Evolutionary conservation across 768 basidiomycete species (phyloP).

Genomic region (Chalciporus sphaerocephalus): DNA sequence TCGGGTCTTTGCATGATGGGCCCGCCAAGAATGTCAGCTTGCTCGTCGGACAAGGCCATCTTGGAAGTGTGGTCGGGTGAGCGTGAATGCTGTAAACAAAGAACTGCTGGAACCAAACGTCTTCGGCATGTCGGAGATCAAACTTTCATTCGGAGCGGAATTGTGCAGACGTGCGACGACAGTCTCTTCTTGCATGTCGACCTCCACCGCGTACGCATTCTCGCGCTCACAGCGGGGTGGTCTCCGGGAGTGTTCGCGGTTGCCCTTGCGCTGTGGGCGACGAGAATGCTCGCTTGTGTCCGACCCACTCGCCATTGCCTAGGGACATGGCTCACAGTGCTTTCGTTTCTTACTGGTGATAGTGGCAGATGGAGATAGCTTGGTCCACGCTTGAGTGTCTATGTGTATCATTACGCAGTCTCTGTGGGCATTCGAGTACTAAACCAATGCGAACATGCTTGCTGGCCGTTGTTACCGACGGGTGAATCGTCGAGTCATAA

Average conservation of each 20-base stretch:
- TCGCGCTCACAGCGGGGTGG: neutral
- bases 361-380: conserved; percentile 59
- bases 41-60: conserved; percentile 57
- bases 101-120: conserved; percentile 7
- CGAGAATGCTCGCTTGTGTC: neutral
- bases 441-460: conserved; percentile 51
- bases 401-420: conserved; percentile 35
- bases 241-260: neutral
- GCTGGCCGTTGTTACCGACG: neutral
- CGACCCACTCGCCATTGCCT: conserved; percentile 68
- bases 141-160: conserved; percentile 23
- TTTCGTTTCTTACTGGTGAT: conserved; percentile 75
- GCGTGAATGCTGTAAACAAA: conserved; percentile 22
- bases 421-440: conserved; percentile 74
- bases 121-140: conserved; percentile 18
- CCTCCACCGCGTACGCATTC: neutral
- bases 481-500: neutral
- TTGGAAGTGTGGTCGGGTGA: conserved; percentile 19
- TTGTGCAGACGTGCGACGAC: neutral
- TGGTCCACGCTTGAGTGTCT: conserved; percentile 79
- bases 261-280: neutral
- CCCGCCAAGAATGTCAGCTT: conserved; percentile 69
- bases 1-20: conserved; percentile 39
- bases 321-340: conserved; percentile 69
- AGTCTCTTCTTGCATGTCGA: neutral